Evolutionary conservation across 179 eudicot genomes (phyloP).

Genomic region (Spergularia azorica): DNA sequence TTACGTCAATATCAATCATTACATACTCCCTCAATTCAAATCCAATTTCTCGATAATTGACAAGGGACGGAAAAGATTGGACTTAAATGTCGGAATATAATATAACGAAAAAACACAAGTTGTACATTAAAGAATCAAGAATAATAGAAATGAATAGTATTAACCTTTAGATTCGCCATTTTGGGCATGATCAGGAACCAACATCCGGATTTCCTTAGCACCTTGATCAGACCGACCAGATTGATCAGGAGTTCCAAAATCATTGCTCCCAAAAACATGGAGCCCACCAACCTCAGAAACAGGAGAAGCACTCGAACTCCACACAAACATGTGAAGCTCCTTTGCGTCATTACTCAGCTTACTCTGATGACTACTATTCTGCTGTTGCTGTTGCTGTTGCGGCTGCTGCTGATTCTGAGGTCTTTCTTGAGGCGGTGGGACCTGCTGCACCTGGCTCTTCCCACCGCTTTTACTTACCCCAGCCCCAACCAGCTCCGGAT

Average conservation of each 20-base stretch:
- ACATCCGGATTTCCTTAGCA: constrained; percentile 95
- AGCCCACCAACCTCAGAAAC: constrained; percentile 88
- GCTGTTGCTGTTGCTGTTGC: constrained; percentile 8
- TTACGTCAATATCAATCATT: neutral
- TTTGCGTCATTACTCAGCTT: constrained; percentile 70
- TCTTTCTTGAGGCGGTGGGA: neutral
- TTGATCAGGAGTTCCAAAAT: constrained; percentile 63
- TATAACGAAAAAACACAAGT: too few relatives aligned
- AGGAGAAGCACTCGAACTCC: constrained; percentile 97
- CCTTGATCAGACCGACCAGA: constrained; percentile 84
- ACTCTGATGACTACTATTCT: constrained; percentile 23
- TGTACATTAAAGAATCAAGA: too few relatives aligned
- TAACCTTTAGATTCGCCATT: constrained; percentile 61
- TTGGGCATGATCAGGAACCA: constrained; percentile 77
- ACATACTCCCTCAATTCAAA: too few relatives aligned
- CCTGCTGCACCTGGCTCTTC: constrained; percentile 29
- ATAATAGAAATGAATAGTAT: too few relatives aligned
- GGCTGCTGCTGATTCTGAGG: constrained; percentile 5
- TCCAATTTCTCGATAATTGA: too few relatives aligned
- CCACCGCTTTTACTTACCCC: constrained; percentile 25
- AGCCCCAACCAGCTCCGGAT: constrained; percentile 59
- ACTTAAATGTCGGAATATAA: too few relatives aligned
- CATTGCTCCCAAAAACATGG: constrained; percentile 72
- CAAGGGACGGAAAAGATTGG: too few relatives aligned
- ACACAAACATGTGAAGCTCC: constrained; percentile 97